These are phyloP conservation scores for Rhododendron kiyosumense DNA, from an alignment of 148 eudicot species.

Conservation along the genomic window DNA sequence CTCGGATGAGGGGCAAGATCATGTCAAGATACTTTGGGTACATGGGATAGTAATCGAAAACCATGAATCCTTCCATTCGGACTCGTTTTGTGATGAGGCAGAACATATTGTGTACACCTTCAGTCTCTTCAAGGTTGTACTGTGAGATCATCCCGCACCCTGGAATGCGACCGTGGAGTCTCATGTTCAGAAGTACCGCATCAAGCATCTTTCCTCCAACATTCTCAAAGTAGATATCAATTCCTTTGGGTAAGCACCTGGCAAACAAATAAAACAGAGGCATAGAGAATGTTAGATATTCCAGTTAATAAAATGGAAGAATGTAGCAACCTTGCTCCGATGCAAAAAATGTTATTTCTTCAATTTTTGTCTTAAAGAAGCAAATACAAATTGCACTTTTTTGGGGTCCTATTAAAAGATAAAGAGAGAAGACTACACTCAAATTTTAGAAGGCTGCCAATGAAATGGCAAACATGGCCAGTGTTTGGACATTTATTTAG, in stretches of 20 bases:
- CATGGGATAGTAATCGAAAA: too few relatives aligned
- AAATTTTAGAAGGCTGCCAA: background rate
- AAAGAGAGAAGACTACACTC: background rate
- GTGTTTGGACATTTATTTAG: background rate
- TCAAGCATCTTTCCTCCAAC: constrained; percentile 2
- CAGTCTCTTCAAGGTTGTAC: too few relatives aligned
- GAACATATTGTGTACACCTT: too few relatives aligned
- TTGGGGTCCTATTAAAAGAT: too few relatives aligned
- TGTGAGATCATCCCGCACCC: background rate
- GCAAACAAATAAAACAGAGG: background rate
- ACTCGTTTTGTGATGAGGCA: too few relatives aligned
- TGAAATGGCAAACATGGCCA: background rate
- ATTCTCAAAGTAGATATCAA: background rate
- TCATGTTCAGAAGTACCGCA: background rate
- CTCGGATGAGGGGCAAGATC: background rate
- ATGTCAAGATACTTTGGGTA: background rate
- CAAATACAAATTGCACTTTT: background rate
- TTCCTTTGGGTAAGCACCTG: background rate
- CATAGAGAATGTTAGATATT: too few relatives aligned
- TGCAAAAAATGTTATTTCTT: background rate
- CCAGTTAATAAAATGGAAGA: background rate
- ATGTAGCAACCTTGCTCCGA: background rate
- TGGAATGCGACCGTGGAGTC: background rate
- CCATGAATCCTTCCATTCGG: too few relatives aligned
- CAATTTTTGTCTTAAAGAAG: background rate